Evolutionary conservation across 805 yeast genomes (phyloP), one percentile per base, ranked within the genome.

Genomic region (Zygoascus flipseniorum): DNA sequence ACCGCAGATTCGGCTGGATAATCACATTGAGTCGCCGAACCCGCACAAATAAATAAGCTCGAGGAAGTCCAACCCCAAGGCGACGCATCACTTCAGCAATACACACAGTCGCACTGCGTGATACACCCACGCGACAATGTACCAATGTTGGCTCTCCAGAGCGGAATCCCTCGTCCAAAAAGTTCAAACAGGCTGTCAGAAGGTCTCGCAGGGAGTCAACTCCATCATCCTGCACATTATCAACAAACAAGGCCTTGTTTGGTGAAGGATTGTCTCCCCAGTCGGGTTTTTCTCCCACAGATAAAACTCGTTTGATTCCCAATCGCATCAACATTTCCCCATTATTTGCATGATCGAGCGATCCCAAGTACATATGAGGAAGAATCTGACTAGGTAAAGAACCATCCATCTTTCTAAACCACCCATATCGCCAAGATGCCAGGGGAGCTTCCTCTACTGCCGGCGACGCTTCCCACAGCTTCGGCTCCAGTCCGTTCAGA

Each of bases 91-190:
- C 92, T 65, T 89, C 97, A 1, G 97, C 97, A 59, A 92, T 92
- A 60, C 95, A 92, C 10, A 92, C 95, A 0, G 97, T 88, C 0
- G 97, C 98, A 2, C 96, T 87, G 52, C 98, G 73, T 0, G 96
- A 87, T 2, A 92, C 98, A 0, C 98, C 98, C 48, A 89, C 97
- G 64, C 95, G 86, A 62, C 98, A 92, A 67, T 92, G 98, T 10
- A 92, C 90, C 56, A 92, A 72, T 1, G 83, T 80, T 47, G 77
- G 62, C 20, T 79, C 80, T 39, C 69, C 70, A 0, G 60, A 58
- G 19, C 66, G 58, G 57, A 72, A 71, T 18, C 79, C 78, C 28
- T 74, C 76, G 51, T 86, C 85, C 50, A 89, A 79, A 62, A 81
- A 87, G 1, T 77, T 72, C 43, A 92, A 71, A 20, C 90, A 82